Base-by-base conservation (phyloP, 768 basidiomycete species). In the Termitomyces sp. region DNA sequence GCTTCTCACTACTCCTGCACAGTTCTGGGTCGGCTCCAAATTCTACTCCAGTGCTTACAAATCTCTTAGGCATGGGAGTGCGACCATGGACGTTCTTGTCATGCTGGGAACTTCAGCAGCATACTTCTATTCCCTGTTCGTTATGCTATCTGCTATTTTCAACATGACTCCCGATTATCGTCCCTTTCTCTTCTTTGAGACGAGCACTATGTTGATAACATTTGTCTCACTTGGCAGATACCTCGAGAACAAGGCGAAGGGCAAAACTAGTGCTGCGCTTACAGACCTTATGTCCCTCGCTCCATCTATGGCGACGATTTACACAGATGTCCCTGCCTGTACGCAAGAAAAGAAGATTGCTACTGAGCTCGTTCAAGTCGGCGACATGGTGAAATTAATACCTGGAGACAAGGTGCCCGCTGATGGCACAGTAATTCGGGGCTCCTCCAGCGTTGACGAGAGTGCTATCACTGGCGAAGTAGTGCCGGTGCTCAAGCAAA, bases 1-100 rank as follows among this genome's bases (percentile, higher is more conserved):
- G 41, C 45, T 80, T 24, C 77, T 98, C 53, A 94, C 93, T 9
- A 88, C 95, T 2, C 95, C 95, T 6, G 85, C 92, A 2, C 97
- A 98, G 66, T 91, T 93, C 64, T 96, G 90, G 85, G 77, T 98
- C 38, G 97, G 93, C 2, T 73, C 72, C 53, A 85, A 85, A 60
- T 98, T 98, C 71, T 96, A 97, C 69, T 78, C 78, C 42, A 90
- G 85, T 58, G 94, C 97, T 8, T 97, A 81, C 77, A 96, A 95
- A 70, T 85, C 94, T 5, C 74, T 98, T 51, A 90, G 83, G 67
- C 97, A 99, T 69, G 80, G 84, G 28, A 80, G 84, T 9, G 90
- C 94, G 7, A 99, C 96, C 2, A 99, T 99, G 96, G 97, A 99
- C 68, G 93, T 98, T 40, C 88, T 99, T 44, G 83, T 99, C 65